Conservation (phyloP, 2,329 filamentous ascomycete species). For the Penicillium sp. region DNA sequence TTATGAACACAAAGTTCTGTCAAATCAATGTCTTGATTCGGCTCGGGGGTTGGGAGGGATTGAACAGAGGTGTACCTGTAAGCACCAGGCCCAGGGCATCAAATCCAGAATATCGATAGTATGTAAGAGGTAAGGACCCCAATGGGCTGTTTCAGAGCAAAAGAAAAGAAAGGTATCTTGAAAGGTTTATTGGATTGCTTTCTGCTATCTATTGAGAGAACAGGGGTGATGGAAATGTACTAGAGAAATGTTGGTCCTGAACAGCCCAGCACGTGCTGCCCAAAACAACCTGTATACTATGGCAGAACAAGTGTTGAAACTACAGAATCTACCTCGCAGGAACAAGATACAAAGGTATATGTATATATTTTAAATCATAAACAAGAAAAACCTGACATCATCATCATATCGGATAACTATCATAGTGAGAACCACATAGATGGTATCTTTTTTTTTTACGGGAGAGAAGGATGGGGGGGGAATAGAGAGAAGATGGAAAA, state of each 20-base stretch:
- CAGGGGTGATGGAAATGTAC: too few species aligned
- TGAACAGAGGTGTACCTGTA: neutral
- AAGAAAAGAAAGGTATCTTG: too few species aligned
- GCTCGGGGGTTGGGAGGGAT: neutral
- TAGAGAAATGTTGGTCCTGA: too few species aligned
- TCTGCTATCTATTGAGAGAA: too few species aligned
- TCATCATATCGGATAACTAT: conserved; percentile 23
- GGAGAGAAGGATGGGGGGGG: conserved; percentile 2
- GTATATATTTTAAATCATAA: conserved; percentile 24
- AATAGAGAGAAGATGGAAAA: neutral
- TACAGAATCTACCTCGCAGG: neutral
- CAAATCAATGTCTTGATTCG: too few species aligned
- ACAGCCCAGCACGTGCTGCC: too few species aligned
- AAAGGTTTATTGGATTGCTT: too few species aligned
- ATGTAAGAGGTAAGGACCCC: too few species aligned
- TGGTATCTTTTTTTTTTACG: conserved; percentile 17
- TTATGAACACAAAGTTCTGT: neutral
- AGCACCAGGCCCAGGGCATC: too few species aligned
- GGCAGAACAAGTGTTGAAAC: neutral
- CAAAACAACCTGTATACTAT: neutral
- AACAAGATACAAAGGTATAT: conserved; percentile 4
- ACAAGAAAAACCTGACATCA: conserved; percentile 28
- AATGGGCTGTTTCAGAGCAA: too few species aligned
- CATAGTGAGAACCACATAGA: conserved; percentile 4
- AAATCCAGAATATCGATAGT: too few species aligned